These are phyloP conservation scores for Prunus padus DNA, from an alignment of 306 rosid species.

Conservation along the genomic window DNA sequence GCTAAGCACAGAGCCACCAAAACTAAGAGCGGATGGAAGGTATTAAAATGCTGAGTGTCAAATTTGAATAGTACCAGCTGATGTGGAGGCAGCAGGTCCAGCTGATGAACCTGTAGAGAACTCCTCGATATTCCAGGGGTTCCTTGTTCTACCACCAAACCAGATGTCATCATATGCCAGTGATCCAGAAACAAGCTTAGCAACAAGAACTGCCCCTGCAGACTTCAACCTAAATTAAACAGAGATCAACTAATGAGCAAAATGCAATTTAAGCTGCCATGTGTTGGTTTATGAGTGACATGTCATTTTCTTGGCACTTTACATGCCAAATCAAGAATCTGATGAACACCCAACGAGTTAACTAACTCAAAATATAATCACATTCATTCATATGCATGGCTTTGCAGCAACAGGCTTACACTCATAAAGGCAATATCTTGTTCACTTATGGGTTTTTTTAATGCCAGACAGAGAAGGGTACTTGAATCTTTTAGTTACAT, in stretches of 20 bases:
- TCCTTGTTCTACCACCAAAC: slow-evolving; percentile 92
- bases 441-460: slow-evolving; percentile 54
- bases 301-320: no score
- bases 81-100: slow-evolving; percentile 79
- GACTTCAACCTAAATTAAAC: slow-evolving; percentile 47
- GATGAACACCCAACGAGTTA: neutral
- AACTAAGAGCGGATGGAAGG: neutral
- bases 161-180: slow-evolving; percentile 87
- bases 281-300: neutral
- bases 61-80: slow-evolving; percentile 51
- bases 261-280: neutral
- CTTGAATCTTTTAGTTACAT: slow-evolving; percentile 36
- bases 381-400: no score
- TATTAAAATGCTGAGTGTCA: neutral
- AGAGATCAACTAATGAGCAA: neutral
- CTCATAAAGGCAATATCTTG: slow-evolving; percentile 72
- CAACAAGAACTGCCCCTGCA: slow-evolving; percentile 79
- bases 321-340: slow-evolving; percentile 50
- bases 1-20: neutral
- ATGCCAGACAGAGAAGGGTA: slow-evolving; percentile 40
- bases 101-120: slow-evolving; percentile 91
- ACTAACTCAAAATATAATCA: no score
- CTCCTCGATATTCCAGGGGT: slow-evolving; percentile 89
- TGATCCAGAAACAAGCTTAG: slow-evolving; percentile 82
- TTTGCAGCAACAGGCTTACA: slow-evolving; percentile 37